Conservation (phyloP, 2,329 filamentous ascomycete genomes). For the Nemania abortiva region DNA sequence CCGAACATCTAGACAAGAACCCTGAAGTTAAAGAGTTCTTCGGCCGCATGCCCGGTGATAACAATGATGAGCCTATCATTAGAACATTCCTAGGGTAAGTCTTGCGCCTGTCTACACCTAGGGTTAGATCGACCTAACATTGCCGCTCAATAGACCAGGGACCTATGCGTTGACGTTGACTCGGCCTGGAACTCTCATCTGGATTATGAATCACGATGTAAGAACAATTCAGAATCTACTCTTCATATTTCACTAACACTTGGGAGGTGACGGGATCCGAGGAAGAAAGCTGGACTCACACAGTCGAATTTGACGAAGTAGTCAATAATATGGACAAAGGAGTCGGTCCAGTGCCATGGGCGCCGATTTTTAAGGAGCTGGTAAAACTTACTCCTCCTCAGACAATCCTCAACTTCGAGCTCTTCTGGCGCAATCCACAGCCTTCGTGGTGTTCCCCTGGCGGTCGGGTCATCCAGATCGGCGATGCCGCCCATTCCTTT, state of each 20-base stretch:
- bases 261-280: slow-evolving; percentile 53
- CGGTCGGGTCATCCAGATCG: slow-evolving; percentile 54
- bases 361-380: slow-evolving; percentile 52
- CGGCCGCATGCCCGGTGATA: slow-evolving; percentile 55
- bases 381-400: slow-evolving; percentile 50
- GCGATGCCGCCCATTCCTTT: slow-evolving; percentile 58
- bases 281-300: slow-evolving; percentile 55
- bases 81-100: slow-evolving; percentile 62
- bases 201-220: slow-evolving; percentile 57
- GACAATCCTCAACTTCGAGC: slow-evolving; percentile 56
- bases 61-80: slow-evolving; percentile 58
- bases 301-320: slow-evolving; percentile 53
- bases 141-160: slow-evolving; percentile 53
- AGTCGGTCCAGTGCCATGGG: slow-evolving; percentile 50
- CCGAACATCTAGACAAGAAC: slow-evolving; percentile 56
- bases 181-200: slow-evolving; percentile 53
- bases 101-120: slow-evolving; percentile 47
- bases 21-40: slow-evolving; percentile 55
- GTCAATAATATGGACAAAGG: slow-evolving; percentile 54
- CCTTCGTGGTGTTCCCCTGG: slow-evolving; percentile 54
- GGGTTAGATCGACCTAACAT: slow-evolving; percentile 41
- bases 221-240: slow-evolving; percentile 21
- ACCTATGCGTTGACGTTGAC: slow-evolving; percentile 55
- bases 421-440: slow-evolving; percentile 57
- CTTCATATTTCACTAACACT: slow-evolving; percentile 31